Evolutionary conservation across 331 rosid genomes (phyloP).

Genomic region (Cydonia oblonga): DNA sequence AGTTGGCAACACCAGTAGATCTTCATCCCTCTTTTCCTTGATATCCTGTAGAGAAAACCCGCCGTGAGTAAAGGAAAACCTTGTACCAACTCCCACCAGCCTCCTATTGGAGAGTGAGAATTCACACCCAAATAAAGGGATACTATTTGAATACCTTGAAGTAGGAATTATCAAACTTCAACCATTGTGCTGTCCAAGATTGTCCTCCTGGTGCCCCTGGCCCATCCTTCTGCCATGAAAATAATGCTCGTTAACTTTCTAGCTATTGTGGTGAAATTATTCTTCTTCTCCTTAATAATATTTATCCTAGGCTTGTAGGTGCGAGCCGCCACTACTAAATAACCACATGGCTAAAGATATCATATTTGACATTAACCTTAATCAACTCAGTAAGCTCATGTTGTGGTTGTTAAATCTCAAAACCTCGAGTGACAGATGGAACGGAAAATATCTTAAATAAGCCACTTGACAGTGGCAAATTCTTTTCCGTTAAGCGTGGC

Average conservation of each 20-base stretch:
- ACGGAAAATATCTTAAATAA: not conserved
- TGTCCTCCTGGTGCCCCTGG: conserved; percentile 99
- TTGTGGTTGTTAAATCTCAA: not conserved
- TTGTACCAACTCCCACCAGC: not conserved
- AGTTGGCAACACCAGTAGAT: conserved; percentile 83
- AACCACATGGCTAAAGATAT: not conserved
- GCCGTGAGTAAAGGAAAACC: conserved; percentile 15
- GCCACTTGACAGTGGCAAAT: not conserved
- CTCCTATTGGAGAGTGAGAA: not conserved
- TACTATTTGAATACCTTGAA: conserved; percentile 48
- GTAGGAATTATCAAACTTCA: conserved; percentile 92
- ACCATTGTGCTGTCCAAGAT: conserved; percentile 91
- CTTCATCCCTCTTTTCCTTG: conserved; percentile 74
- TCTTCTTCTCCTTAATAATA: not conserved
- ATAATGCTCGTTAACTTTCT: conserved; percentile 16
- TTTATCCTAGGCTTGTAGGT: not conserved
- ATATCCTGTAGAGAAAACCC: conserved; percentile 51
- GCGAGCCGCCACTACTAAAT: not conserved
- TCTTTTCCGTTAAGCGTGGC: not conserved
- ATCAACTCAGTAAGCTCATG: not conserved
- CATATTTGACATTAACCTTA: too few species aligned
- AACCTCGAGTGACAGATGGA: not conserved
- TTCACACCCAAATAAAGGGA: not conserved
- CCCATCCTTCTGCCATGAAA: conserved; percentile 64
- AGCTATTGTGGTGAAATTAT: not conserved